A percentile compares a stretch with the other conserved stretches of the same genome.
Conservation (phyloP, 2,329 filamentous ascomycete species). For the Claviceps pusilla region DNA sequence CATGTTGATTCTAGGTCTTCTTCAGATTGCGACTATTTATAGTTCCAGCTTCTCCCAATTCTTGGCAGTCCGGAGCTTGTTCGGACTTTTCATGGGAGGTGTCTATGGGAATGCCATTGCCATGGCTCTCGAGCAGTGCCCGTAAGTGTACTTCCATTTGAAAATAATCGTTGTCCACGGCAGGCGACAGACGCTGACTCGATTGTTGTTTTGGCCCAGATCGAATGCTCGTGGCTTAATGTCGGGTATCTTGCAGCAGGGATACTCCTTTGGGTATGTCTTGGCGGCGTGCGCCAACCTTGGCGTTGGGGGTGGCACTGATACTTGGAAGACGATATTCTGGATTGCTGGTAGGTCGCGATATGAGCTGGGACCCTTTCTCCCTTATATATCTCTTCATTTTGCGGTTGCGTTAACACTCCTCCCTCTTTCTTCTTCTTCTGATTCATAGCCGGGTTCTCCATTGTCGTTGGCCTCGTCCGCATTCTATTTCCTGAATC, state of each 20-base stretch:
- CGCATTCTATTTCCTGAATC: constrained; percentile 59
- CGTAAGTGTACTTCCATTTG: constrained; percentile 25
- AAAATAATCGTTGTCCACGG: too few species aligned
- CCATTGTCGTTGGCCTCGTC: constrained; percentile 52
- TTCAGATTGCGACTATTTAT: constrained; percentile 67
- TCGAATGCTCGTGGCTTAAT: constrained; percentile 60
- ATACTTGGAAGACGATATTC: constrained; percentile 62
- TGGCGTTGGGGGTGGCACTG: constrained; percentile 47
- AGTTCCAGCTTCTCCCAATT: constrained; percentile 56
- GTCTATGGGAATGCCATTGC: constrained; percentile 67
- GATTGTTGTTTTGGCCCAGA: constrained; percentile 16
- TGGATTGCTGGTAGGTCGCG: constrained; percentile 41
- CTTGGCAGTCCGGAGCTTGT: constrained; percentile 56
- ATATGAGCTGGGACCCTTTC: not conserved
- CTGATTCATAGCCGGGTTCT: constrained; percentile 36
- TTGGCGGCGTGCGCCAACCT: constrained; percentile 63
- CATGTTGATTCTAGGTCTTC: constrained; percentile 53
- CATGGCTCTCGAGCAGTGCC: constrained; percentile 62
- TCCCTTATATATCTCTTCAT: not conserved
- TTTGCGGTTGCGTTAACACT: not conserved
- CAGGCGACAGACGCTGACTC: constrained; percentile 5
- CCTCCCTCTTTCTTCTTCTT: not conserved
- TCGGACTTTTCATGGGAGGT: constrained; percentile 69
- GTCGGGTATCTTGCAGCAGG: constrained; percentile 70
- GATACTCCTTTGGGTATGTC: constrained; percentile 68